Percentiles rank a stretch among this genome's conserved stretches.
These are phyloP conservation scores for Candida ortonii DNA, from an alignment of 805 yeast genomes.

Conservation along the genomic window DNA sequence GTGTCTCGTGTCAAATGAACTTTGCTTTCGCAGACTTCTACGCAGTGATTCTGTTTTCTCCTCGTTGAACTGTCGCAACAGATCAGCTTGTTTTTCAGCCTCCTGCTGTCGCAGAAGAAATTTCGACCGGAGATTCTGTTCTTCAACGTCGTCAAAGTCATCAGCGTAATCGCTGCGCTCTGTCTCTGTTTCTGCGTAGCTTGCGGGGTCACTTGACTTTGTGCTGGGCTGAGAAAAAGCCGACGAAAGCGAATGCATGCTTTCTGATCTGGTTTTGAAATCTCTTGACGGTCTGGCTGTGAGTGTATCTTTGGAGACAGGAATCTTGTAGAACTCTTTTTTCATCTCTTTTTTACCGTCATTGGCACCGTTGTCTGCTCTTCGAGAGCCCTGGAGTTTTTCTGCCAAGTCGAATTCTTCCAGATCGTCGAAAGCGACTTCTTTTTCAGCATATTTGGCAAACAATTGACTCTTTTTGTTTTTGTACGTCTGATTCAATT, in stretches of 20 bases:
- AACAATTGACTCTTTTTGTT: conserved; percentile 9
- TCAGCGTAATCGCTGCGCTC: conserved; percentile 33
- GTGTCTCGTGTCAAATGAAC: conserved; percentile 4
- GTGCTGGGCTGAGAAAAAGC: conserved; percentile 20
- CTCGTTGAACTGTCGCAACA: conserved; percentile 7
- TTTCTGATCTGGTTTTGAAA: conserved; percentile 18
- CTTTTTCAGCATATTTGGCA: conserved; percentile 21
- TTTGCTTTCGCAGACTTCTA: conserved; percentile 6
- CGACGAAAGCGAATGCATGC: conserved; percentile 26
- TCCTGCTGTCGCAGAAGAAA: conserved; percentile 18
- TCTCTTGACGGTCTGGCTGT: conserved; percentile 9
- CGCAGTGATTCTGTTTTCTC: conserved; percentile 10
- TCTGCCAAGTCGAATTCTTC: conserved; percentile 17
- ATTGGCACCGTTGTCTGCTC: conserved; percentile 4
- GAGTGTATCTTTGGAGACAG: conserved; percentile 17
- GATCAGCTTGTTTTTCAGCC: conserved; percentile 20
- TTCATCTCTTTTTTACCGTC: background rate
- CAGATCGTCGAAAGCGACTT: conserved; percentile 20
- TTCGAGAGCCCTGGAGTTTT: no score
- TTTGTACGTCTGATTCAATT: conserved; percentile 13
- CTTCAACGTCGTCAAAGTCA: conserved; percentile 25
- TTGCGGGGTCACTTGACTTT: conserved; percentile 16
- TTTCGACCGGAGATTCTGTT: conserved; percentile 14
- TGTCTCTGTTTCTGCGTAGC: conserved; percentile 29
- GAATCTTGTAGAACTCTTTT: conserved; percentile 6